Conservation (phyloP, 495 filamentous ascomycete species). For the Schizothecium vesticola region DNA sequence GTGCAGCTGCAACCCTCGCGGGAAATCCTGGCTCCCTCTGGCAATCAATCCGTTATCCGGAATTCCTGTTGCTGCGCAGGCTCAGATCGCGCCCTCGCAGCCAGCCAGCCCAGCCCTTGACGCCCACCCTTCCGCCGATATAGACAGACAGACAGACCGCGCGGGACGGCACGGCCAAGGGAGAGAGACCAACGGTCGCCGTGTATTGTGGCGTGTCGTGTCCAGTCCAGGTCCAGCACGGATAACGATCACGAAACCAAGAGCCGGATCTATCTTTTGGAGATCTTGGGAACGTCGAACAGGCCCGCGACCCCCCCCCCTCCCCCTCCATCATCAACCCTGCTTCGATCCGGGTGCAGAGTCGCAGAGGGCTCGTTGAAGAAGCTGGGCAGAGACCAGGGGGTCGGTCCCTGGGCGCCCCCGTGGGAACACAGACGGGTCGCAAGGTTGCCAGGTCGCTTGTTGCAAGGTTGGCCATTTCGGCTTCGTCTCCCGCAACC, state of each 20-base stretch:
- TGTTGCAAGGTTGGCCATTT: constrained; percentile 19
- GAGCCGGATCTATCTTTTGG: constrained; percentile 8
- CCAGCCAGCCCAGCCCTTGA: not conserved
- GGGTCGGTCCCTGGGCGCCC: not conserved
- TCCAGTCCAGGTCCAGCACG: not conserved
- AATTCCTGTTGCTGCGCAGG: constrained; percentile 4
- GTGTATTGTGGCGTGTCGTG: not conserved
- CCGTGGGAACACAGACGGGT: constrained; percentile 10
- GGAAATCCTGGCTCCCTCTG: constrained; percentile 16
- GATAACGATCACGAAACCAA: not conserved
- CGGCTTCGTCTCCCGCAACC: constrained; percentile 19
- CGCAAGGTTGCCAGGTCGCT: constrained; percentile 10
- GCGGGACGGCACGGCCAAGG: not conserved
- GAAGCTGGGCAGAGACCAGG: constrained; percentile 2
- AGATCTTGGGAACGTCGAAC: constrained; percentile 4
- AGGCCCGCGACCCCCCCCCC: not conserved
- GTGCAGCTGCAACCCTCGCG: constrained; percentile 29
- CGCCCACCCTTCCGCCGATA: not conserved
- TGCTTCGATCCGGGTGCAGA: constrained; percentile 10
- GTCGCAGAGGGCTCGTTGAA: constrained; percentile 2
- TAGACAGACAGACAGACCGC: not conserved
- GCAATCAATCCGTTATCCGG: not conserved
- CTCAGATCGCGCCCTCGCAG: not conserved
- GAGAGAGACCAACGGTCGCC: not conserved
- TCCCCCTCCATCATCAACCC: not conserved